These are phyloP conservation scores for Sutorius eximius DNA, from an alignment of 1,284 basidiomycete genomes.

Conservation along the genomic window DNA sequence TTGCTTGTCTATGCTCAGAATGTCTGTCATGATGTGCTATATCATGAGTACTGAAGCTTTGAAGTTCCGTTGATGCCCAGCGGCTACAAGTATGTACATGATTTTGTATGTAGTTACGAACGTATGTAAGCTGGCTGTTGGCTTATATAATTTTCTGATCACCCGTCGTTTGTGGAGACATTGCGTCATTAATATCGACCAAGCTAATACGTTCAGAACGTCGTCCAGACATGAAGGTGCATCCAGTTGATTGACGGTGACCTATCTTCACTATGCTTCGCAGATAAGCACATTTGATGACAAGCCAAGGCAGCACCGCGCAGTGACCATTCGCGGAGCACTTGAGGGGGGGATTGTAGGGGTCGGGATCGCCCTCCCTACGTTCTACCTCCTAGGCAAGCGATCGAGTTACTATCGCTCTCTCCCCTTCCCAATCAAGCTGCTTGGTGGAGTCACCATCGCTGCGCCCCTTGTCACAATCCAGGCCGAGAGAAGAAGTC, in stretches of 20 bases:
- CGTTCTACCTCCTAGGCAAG: slow-evolving; percentile 58
- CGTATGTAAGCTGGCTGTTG: slow-evolving; percentile 5
- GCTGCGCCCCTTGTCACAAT: slow-evolving; percentile 73
- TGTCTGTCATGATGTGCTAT: slow-evolving; percentile 5
- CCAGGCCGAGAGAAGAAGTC: slow-evolving; percentile 75
- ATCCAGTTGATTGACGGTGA: not conserved
- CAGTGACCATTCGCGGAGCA: slow-evolving; percentile 59
- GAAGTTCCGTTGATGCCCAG: not conserved
- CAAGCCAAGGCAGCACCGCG: slow-evolving; percentile 52
- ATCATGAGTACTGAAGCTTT: slow-evolving; percentile 9
- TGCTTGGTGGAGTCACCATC: slow-evolving; percentile 67
- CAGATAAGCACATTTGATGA: slow-evolving; percentile 44
- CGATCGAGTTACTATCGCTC: slow-evolving; percentile 62
- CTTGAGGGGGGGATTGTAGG: slow-evolving; percentile 61
- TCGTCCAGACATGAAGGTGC: slow-evolving; percentile 25
- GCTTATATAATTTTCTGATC: not conserved
- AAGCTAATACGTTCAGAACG: not conserved
- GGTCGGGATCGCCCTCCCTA: slow-evolving; percentile 52
- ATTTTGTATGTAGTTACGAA: slow-evolving; percentile 12
- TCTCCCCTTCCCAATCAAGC: slow-evolving; percentile 74
- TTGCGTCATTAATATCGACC: slow-evolving; percentile 1
- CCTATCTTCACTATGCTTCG: not conserved
- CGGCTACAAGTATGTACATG: slow-evolving; percentile 7
- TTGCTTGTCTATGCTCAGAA: not conserved
- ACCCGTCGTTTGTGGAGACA: not conserved